A percentile compares a stretch with the other conserved stretches of the same genome.
Evolutionary conservation across 2,329 filamentous ascomycete species (phyloP).

Genomic region (Xylaria sp.): DNA sequence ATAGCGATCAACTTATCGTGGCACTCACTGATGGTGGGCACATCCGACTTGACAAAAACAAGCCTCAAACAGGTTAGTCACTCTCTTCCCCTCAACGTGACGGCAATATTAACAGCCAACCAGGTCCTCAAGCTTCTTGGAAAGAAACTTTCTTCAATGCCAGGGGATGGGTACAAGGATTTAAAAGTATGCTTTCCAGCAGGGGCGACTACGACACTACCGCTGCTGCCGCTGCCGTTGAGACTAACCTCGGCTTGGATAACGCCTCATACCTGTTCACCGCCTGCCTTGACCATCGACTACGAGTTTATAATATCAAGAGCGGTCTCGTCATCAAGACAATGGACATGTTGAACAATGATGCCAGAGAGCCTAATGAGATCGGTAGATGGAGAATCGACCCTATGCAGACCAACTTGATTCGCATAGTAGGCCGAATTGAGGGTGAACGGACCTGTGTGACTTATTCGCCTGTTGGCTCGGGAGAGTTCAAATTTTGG

Average conservation of each 20-base stretch:
- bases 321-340: conserved; percentile 81
- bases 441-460: conserved; percentile 70
- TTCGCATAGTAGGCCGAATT: conserved; percentile 74
- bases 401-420: conserved; percentile 79
- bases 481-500: conserved; percentile 96
- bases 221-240: conserved; percentile 72
- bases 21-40: conserved; percentile 84
- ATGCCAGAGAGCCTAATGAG: conserved; percentile 73
- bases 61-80: conserved; percentile 59
- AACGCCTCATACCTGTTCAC: conserved; percentile 73
- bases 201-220: conserved; percentile 73
- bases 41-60: conserved; percentile 74
- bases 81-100: neutral
- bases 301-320: conserved; percentile 90
- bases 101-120: conserved; percentile 39
- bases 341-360: conserved; percentile 77
- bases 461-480: conserved; percentile 88
- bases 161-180: conserved; percentile 75
- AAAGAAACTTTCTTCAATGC: conserved; percentile 79
- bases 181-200: conserved; percentile 73
- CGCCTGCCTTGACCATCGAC: conserved; percentile 86
- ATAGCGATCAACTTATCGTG: conserved; percentile 78
- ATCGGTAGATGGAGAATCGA: conserved; percentile 80
- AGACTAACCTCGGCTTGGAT: conserved; percentile 63
- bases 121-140: conserved; percentile 62